Base-by-base conservation (phyloP, 768 basidiomycete genomes). In the Myochromella boudieri region DNA sequence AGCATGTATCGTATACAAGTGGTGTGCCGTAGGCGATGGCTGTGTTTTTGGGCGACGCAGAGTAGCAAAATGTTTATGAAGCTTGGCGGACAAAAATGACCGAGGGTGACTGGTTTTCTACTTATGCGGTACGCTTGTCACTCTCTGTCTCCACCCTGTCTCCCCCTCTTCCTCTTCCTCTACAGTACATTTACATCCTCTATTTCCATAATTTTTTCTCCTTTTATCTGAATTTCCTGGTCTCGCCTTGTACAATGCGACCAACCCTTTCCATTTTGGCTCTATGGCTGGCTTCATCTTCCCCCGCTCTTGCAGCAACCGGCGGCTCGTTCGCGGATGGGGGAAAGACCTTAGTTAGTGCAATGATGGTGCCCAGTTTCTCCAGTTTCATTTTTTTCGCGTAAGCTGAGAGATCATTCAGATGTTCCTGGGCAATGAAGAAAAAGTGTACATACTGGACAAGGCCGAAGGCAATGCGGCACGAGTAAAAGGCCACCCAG, bases 371-470 rank as follows among this genome's bases (percentile, higher is more conserved):
- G 34, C 25, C 65, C 54, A 20, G 24, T 66, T 61, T 29, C 28
- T 25, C 26, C 17, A 20, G 21, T 9, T 33, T 37, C 31, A 10
- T 29, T 46, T 31, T 37, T 41, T 20, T 27, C 26, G 24, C 17
- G 11, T 32, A 44, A 18, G n/a, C n/a, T n/a, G n/a, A n/a, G 22
- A 18, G 41, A 37, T 55, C 18, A 34, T 17, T 12, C 59, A 87
- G 87, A 81, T 87, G 80, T 91, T 93, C 63, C 67, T 93, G 42
- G 91, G 88, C 25, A 88, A 85, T 52, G 69, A 77, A 6, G 71
- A 90, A 55, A 90, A 83, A 62, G 86, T 95, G 26, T 95, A 94
- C 67, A 87, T 94, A 17, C 69, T 94, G n/a, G 93, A 97, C 72
- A 97, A 97, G 70, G 81, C 84, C 1, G 90, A 93, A 61, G 81